These are phyloP conservation scores for Bipolaris cookei DNA, from an alignment of 2,329 filamentous ascomycete genomes.

Conservation along the genomic window DNA sequence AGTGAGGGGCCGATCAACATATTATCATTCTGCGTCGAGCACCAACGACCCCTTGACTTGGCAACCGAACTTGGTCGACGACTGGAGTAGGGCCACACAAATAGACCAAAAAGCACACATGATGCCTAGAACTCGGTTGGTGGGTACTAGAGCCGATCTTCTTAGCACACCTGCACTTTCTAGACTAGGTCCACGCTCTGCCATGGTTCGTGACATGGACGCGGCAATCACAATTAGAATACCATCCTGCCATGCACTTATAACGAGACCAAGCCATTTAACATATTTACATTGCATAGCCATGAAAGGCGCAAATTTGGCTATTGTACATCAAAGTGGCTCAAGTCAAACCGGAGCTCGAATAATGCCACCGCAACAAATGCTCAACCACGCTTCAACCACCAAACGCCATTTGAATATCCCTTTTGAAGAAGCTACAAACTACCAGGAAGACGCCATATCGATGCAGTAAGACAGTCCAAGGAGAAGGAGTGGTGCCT, in stretches of 20 bases:
- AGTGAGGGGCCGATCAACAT: not conserved
- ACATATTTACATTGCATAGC: not conserved
- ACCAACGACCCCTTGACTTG: constrained; percentile 5
- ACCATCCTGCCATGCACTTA: too few species aligned
- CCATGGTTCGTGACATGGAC: not conserved
- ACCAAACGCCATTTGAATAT: constrained; percentile 5
- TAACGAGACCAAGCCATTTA: too few species aligned
- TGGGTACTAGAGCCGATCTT: not conserved
- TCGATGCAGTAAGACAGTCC: constrained; percentile 10
- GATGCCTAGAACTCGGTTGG: too few species aligned
- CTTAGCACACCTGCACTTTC: too few species aligned
- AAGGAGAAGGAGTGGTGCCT: not conserved
- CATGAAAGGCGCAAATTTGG: not conserved
- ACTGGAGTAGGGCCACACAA: not conserved
- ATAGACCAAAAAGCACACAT: not conserved
- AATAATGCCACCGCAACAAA: not conserved
- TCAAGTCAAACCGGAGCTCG: not conserved
- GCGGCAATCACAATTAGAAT: not conserved
- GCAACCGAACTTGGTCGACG: constrained; percentile 1
- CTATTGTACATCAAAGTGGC: constrained; percentile 6
- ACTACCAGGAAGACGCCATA: constrained; percentile 8
- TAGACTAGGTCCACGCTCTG: not conserved
- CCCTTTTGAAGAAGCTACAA: not conserved
- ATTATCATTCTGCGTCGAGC: not conserved
- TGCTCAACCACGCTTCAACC: not conserved